Conservation (phyloP, 2,329 filamentous ascomycete genomes). For the Phoma sp. region DNA sequence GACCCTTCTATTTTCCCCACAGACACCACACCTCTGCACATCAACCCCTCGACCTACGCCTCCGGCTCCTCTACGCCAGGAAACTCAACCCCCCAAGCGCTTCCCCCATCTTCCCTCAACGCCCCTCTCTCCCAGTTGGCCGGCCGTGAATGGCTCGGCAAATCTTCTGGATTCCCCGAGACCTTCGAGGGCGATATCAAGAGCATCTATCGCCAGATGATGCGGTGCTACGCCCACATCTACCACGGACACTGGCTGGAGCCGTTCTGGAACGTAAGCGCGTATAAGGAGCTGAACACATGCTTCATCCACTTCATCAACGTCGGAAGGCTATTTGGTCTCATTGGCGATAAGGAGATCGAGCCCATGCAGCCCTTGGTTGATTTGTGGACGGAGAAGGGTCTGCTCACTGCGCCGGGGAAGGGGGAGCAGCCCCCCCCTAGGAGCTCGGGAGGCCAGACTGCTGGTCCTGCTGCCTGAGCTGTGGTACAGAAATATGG, state of each 20-base stretch:
- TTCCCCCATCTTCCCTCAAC: constrained; percentile 56
- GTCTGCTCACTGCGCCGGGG: constrained; percentile 71
- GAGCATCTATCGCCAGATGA: constrained; percentile 64
- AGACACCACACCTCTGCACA: constrained; percentile 75
- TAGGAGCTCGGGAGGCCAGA: constrained; percentile 26
- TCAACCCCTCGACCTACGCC: constrained; percentile 65
- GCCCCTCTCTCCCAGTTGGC: constrained; percentile 68
- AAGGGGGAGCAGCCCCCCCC: constrained; percentile 32
- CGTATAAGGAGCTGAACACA: constrained; percentile 60
- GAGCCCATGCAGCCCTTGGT: constrained; percentile 96
- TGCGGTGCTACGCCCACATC: constrained; percentile 62
- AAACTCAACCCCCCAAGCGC: constrained; percentile 53
- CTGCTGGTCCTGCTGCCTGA: constrained; percentile 22
- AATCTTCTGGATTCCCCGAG: constrained; percentile 74
- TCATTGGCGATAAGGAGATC: constrained; percentile 87
- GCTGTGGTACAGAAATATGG: background rate
- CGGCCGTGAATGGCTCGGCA: constrained; percentile 83
- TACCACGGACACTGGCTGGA: constrained; percentile 62
- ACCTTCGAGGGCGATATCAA: constrained; percentile 77
- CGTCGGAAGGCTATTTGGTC: constrained; percentile 75
- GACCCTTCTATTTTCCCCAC: constrained; percentile 91
- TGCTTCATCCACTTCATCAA: constrained; percentile 63
- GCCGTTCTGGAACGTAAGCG: constrained; percentile 58
- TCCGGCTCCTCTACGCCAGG: constrained; percentile 60
- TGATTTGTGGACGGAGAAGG: constrained; percentile 88